Evolutionary conservation across 2,329 filamentous ascomycete species (phyloP), one percentile per base, ranked within the genome.

Genomic region (Tympanopsis confertula): DNA sequence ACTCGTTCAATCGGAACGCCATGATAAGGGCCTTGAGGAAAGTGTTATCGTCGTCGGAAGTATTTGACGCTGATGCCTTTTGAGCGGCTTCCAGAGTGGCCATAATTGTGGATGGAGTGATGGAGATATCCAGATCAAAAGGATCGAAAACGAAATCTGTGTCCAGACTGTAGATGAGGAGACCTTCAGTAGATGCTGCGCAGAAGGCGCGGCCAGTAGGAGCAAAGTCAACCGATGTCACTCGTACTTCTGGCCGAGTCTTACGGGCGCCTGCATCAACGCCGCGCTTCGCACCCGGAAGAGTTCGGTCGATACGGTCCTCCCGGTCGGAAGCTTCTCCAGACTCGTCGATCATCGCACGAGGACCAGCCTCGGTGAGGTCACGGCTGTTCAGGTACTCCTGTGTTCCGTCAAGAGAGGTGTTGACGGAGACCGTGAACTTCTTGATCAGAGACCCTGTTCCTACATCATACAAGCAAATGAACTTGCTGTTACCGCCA

Each of bases 401-500:
- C 53, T 96, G 89, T 1, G 91, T 98, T 35, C 91, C 91, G 15
- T 94, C 88, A 3, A 98, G 67, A 2, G 88, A 94, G n/a, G 95
- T 68, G 58, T 98, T 98, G 51, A 94, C 76, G 48, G 86, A 94
- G 50, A 96, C 88, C 2, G 89, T 95, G 54, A 83, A 98, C 55
- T 95, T 95, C 57, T 93, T 94, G 39, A 96, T 67, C 10, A 98
- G 65, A 1, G 91, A 86, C 56, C 91, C 87, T 1, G 89, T 94
- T 41, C 79, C 78, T 20, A 94, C 86, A n/a, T 93, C 89, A 61
- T 98, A 98, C 41, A 98, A 61, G 55, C 91, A 96, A 38, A 98
- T 95, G 58, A 94, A 95, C 63, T 98, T 98, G 78, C 87, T 95
- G 67, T 91, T 94, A 20, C 91, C 91, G 35, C 78, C 88, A 1